Conservation (phyloP, 2,329 filamentous ascomycete species). For the Alternaria ethzedia region DNA sequence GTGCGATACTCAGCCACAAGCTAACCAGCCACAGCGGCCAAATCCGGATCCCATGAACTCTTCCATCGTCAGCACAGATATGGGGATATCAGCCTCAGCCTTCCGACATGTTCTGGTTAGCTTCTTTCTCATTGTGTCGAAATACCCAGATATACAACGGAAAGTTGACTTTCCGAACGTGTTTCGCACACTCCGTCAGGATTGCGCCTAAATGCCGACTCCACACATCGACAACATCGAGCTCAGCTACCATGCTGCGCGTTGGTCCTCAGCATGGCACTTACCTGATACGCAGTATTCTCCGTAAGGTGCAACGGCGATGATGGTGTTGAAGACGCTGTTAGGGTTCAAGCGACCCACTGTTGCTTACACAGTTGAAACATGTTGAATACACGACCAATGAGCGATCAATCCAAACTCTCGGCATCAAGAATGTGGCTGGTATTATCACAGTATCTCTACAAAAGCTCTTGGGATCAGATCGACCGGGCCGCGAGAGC, state of each 20-base stretch:
- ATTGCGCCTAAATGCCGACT: conserved; percentile 11
- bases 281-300: neutral
- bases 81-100: conserved; percentile 21
- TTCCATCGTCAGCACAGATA: neutral
- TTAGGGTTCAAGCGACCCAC: conserved; percentile 1
- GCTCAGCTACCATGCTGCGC: conserved; percentile 21
- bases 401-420: conserved; percentile 7
- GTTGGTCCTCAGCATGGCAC: conserved; percentile 1
- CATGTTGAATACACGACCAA: conserved; percentile 13
- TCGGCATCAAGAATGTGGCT: conserved; percentile 16
- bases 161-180: conserved; percentile 22
- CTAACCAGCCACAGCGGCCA: conserved; percentile 17
- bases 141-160: conserved; percentile 21
- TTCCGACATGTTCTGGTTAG: conserved; percentile 15
- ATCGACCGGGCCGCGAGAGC: conserved; percentile 27
- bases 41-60: conserved; percentile 2
- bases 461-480: conserved; percentile 10
- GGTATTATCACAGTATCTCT: conserved; percentile 1
- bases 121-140: conserved; percentile 12
- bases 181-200: conserved; percentile 11
- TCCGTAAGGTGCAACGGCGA: neutral
- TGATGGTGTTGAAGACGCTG: neutral
- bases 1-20: conserved; percentile 15
- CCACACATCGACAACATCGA: conserved; percentile 4
- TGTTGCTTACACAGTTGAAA: conserved; percentile 7